Base-by-base conservation (phyloP, 2,329 filamentous ascomycete genomes). In the Tolypocladium cylindrosporum region DNA sequence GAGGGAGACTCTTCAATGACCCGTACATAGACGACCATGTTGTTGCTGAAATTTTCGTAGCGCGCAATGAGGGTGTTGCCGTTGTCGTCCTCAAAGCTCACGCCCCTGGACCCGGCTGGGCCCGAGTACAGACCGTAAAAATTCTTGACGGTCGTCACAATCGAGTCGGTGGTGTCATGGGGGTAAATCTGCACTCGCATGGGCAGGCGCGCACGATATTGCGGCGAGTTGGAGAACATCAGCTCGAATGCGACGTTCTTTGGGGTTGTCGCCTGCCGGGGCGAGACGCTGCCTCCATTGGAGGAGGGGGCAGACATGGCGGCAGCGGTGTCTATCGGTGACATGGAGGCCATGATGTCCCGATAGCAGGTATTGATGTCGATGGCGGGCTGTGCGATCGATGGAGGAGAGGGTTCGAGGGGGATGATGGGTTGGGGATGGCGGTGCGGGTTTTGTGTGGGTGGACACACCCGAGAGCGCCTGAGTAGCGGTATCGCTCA, bases 131-230 rank as follows among this genome's bases (percentile, higher is more conserved):
- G 82, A 61, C 94, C 94, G 71, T 96, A 97, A 77, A 97, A 97
- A 79, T 97, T 97, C 82, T 96, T 97, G 69, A 97, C 93, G 1
- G 94, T 97, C 16, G 91, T 94, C 63, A 97, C 90, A 75, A 99
- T 99, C 41, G 92, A 97, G 71, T 97, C 93, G 27, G 93, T 97
- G 56, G 90, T 92, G 77, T 99, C 94, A 74, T 97, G 92, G 53
- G 90, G 90, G 69, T 88, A 96, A 65, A 99, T 97, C 68, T 95
- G 89, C 57, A 93, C 89, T 67, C 89, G 81, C 84, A 93, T 87
- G n/a, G 89, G 89, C 64, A 92, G 79, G 69, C 89, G 86, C 74
- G 88, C 88, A 66, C 85, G 84, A 66, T 83, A 84, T 69, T 87
- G 83, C 60, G 85, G 84, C 39, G 83, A 81, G 65, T 89, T 83